A percentile compares a stretch with the other conserved stretches of the same genome.
Evolutionary conservation across 169 alveolate species (phyloP).

Genomic region (Ichthyophthirius multifiliis): DNA sequence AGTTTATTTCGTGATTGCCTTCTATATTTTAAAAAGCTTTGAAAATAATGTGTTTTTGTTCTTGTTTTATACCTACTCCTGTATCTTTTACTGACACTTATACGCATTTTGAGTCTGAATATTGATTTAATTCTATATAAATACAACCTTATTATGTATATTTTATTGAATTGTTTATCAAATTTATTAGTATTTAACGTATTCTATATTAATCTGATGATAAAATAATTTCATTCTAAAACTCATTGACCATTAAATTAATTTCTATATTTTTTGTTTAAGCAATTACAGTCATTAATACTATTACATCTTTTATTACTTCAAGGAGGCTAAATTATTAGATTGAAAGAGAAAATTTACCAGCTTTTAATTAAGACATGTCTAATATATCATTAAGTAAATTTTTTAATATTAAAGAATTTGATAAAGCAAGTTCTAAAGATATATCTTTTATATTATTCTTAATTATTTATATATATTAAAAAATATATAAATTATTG

Average conservation of each 20-base stretch:
- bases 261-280: not conserved
- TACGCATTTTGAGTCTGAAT: not conserved
- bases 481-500: not conserved
- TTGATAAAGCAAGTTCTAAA: not conserved
- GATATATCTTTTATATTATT: too few relatives aligned
- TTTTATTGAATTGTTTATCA: conserved; percentile 16
- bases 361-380: conserved; percentile 4
- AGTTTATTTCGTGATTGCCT: conserved; percentile 14
- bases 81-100: conserved; percentile 21
- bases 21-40: conserved; percentile 26
- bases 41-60: conserved; percentile 7
- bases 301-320: not conserved
- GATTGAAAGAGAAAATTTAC: not conserved
- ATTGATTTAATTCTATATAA: not conserved
- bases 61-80: conserved; percentile 23
- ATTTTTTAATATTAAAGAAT: not conserved
- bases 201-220: conserved; percentile 11
- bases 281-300: not conserved
- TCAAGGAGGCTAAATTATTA: not conserved
- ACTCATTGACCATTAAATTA: not conserved
- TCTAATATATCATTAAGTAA: conserved; percentile 21
- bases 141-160: conserved; percentile 9
- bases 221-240: not conserved
- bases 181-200: not conserved
- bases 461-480: not conserved